Conservation (phyloP, 352 stramenopile genomes). For the Pythium chondricola region DNA sequence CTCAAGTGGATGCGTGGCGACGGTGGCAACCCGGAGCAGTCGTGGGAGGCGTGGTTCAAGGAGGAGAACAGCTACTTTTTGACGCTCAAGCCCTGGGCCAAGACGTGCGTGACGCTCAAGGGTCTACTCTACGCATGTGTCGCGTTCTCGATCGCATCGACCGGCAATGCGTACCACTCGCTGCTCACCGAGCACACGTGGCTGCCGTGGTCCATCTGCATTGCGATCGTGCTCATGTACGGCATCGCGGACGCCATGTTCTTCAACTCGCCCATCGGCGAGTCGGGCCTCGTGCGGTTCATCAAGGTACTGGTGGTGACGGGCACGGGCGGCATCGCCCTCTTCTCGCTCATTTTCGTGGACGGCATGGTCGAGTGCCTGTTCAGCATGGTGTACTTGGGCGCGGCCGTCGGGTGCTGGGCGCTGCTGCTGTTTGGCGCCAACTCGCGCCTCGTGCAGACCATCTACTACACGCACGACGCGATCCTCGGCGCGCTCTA, state of each 20-base stretch:
- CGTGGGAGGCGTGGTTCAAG: constrained; percentile 90
- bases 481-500: constrained; percentile 82
- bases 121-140: constrained; percentile 74
- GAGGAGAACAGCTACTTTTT: constrained; percentile 89
- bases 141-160: constrained; percentile 66
- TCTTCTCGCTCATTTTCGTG: constrained; percentile 29
- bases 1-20: constrained; percentile 84
- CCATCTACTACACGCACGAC: constrained; percentile 89
- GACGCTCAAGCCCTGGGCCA: constrained; percentile 70
- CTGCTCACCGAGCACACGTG: constrained; percentile 21
- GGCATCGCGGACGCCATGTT: constrained; percentile 24
- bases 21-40: constrained; percentile 81
- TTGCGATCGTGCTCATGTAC: constrained; percentile 21
- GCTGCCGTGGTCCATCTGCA: constrained; percentile 26
- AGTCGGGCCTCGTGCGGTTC: constrained; percentile 29
- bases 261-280: constrained; percentile 28
- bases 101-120: constrained; percentile 84
- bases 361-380: constrained; percentile 74
- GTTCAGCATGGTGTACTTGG: constrained; percentile 86
- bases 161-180: constrained; percentile 31
- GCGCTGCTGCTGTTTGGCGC: constrained; percentile 67
- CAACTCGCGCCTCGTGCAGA: constrained; percentile 74
- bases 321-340: constrained; percentile 12
- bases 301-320: constrained; percentile 49
- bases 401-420: constrained; percentile 54